phyloP scores from a whole-genome alignment of 495 filamentous ascomycete genomes.

The Lophium mytilinum region DNA sequence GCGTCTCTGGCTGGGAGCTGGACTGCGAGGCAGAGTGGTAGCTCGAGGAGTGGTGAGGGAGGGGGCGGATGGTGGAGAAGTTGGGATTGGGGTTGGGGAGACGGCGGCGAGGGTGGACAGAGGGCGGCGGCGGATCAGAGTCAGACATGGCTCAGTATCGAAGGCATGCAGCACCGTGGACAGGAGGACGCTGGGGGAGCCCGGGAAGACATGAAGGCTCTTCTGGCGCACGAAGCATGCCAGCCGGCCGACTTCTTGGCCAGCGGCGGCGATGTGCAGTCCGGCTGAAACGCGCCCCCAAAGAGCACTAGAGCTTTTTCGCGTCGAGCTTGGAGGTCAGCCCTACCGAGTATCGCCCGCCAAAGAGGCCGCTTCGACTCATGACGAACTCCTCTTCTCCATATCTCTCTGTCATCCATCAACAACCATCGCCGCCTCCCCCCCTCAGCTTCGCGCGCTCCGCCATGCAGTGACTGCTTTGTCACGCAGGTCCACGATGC shows the following conservation, averaged over 20 bases:
- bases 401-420: too few species aligned
- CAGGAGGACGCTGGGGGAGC: neutral
- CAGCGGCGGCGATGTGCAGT: neutral
- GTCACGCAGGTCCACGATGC: constrained; percentile 7
- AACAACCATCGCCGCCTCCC: neutral
- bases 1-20: constrained; percentile 8
- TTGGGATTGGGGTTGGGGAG: constrained; percentile 1
- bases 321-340: too few species aligned
- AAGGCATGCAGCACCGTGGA: neutral
- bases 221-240: neutral
- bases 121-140: neutral
- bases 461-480: constrained; percentile 13
- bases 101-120: neutral
- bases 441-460: neutral
- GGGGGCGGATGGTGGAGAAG: constrained; percentile 2
- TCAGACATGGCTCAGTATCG: constrained; percentile 11
- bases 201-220: neutral
- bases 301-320: too few species aligned
- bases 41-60: constrained; percentile 16
- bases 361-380: too few species aligned
- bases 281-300: too few species aligned
- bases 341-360: too few species aligned
- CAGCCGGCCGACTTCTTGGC: neutral
- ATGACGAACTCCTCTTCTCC: too few species aligned
- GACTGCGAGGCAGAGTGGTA: constrained; percentile 3